phyloP scores from a whole-genome alignment of 1,139 yeast genomes.

The Debaryomyces udenii region DNA sequence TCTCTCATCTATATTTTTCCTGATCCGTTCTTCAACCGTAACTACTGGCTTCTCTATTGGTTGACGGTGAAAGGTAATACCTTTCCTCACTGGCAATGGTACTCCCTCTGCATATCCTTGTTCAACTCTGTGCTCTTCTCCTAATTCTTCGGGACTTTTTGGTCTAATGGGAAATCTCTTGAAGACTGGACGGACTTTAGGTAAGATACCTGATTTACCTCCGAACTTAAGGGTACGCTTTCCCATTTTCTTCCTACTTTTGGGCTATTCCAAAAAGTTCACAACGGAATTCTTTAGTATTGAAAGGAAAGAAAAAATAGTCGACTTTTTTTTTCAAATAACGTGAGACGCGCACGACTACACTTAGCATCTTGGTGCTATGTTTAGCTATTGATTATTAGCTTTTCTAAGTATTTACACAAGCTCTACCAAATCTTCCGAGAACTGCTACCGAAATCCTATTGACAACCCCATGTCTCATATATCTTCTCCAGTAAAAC shows the following conservation, averaged over 20 bases:
- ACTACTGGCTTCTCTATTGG: constrained; percentile 57
- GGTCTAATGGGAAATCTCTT: constrained; percentile 65
- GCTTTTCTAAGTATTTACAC: neutral
- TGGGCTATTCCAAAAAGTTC: neutral
- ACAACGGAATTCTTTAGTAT: neutral
- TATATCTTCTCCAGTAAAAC: constrained; percentile 62
- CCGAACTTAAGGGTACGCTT: constrained; percentile 55
- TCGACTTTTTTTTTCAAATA: constrained; percentile 3
- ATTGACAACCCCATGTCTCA: constrained; percentile 57
- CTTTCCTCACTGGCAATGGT: constrained; percentile 70
- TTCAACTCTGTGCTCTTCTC: constrained; percentile 48
- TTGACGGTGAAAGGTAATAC: constrained; percentile 34
- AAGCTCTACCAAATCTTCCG: too few species aligned
- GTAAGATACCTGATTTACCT: constrained; percentile 83
- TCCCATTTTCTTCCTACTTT: constrained; percentile 36
- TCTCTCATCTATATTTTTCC: constrained; percentile 49
- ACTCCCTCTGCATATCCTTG: constrained; percentile 78
- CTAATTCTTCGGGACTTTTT: constrained; percentile 33
- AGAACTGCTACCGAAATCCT: too few species aligned
- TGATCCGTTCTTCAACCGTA: constrained; percentile 61
- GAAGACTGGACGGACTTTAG: constrained; percentile 72
- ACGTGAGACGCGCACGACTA: constrained; percentile 5
- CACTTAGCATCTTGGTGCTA: too few species aligned
- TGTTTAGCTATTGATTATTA: too few species aligned
- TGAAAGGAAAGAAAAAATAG: constrained; percentile 3